Percentiles rank a stretch among this genome's conserved stretches.
phyloP scores from a whole-genome alignment of 345 rosid species.

The Syzygium grande region DNA sequence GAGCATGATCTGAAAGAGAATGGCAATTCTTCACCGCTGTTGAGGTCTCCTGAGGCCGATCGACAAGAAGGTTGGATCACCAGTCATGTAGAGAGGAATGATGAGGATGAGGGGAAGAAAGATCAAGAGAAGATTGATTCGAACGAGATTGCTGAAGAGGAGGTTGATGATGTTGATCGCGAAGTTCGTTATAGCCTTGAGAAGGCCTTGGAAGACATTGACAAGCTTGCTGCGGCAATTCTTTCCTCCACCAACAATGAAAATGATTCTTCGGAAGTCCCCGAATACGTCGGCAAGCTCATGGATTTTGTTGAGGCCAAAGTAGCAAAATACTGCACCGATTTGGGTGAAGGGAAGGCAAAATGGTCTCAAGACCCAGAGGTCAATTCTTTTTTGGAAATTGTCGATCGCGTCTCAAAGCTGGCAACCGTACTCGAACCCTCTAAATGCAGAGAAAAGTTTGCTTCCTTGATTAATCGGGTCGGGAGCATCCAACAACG shows the following conservation, averaged over 20 bases:
- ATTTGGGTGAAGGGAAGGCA: slow-evolving; percentile 27
- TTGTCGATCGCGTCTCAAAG: slow-evolving; percentile 44
- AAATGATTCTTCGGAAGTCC: slow-evolving; percentile 22
- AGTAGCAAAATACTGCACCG: slow-evolving; percentile 17
- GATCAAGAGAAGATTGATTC: neutral
- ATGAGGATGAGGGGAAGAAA: neutral
- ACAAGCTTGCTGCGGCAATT: slow-evolving; percentile 24
- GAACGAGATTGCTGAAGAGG: neutral
- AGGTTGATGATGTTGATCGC: neutral
- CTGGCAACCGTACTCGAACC: slow-evolving; percentile 21
- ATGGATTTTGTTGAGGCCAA: slow-evolving; percentile 54
- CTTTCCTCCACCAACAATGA: slow-evolving; percentile 11
- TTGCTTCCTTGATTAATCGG: slow-evolving; percentile 33
- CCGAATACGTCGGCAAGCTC: slow-evolving; percentile 41
- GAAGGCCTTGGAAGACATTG: slow-evolving; percentile 44
- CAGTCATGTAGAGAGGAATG: neutral
- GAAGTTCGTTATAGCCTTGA: slow-evolving; percentile 18
- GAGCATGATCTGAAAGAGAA: neutral
- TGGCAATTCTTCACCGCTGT: neutral
- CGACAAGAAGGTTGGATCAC: neutral
- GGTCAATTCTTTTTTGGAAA: slow-evolving; percentile 36
- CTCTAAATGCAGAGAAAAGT: slow-evolving; percentile 28
- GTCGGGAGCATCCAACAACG: slow-evolving; percentile 52
- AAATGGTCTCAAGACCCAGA: slow-evolving; percentile 26
- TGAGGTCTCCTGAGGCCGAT: neutral